A percentile compares a stretch with the other conserved stretches of the same genome.
phyloP scores from a whole-genome alignment of 768 basidiomycete genomes.

The Wakefieldia striispora region DNA sequence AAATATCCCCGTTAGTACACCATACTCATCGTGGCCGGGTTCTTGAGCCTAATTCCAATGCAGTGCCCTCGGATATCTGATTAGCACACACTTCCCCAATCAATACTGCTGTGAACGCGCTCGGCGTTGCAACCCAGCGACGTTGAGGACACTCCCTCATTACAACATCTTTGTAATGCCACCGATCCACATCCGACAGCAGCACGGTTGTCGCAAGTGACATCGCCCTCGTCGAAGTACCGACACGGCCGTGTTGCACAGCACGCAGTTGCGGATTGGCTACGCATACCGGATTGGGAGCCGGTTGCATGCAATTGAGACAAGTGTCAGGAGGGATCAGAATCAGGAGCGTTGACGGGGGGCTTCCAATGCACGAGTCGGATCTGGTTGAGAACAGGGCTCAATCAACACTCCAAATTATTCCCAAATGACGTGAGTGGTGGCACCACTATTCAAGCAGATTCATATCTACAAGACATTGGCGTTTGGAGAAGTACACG shows the following conservation, averaged over 20 bases:
- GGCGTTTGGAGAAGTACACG: neutral
- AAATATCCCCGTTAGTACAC: constrained; percentile 22
- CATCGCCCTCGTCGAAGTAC: constrained; percentile 5
- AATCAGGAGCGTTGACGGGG: neutral
- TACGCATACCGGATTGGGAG: neutral
- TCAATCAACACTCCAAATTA: constrained; percentile 3
- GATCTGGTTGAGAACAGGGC: constrained; percentile 30
- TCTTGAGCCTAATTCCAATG: constrained; percentile 36
- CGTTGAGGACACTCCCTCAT: neutral
- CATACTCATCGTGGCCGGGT: constrained; percentile 17
- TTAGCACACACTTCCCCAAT: constrained; percentile 26
- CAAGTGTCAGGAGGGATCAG: constrained; percentile 14
- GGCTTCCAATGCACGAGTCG: constrained; percentile 18
- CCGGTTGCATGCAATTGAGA: constrained; percentile 11
- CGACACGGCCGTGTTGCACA: neutral
- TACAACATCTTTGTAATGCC: constrained; percentile 1
- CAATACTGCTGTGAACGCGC: constrained; percentile 23
- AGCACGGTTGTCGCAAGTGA: neutral
- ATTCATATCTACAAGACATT: too few relatives aligned
- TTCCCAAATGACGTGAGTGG: constrained; percentile 19
- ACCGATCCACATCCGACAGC: constrained; percentile 10
- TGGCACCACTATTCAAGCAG: too few relatives aligned
- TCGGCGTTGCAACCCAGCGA: constrained; percentile 28
- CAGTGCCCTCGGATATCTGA: constrained; percentile 39
- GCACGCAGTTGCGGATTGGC: constrained; percentile 1